These are phyloP conservation scores for Mucor irregularis DNA, from an alignment of 371 early-diverging fungal genomes.

Conservation along the genomic window DNA sequence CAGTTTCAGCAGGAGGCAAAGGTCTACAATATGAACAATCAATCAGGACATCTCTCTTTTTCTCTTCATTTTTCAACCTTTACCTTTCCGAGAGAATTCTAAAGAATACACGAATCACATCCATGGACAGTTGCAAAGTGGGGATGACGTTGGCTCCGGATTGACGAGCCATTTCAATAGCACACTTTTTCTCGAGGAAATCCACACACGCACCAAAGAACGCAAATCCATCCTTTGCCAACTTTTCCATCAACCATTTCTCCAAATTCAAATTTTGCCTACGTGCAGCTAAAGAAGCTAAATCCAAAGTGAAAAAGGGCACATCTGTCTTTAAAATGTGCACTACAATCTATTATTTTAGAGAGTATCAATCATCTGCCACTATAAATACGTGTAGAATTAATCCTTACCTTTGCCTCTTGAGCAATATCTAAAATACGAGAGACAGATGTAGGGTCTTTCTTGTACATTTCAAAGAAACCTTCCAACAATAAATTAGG, in stretches of 20 bases:
- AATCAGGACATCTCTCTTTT: neutral
- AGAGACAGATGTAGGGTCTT: conserved; percentile 69
- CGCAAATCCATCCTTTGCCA: conserved; percentile 60
- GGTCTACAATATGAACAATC: conserved; percentile 15
- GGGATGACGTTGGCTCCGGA: conserved; percentile 33
- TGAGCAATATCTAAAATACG: conserved; percentile 83
- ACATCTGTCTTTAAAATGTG: conserved; percentile 70
- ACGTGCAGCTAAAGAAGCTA: conserved; percentile 82
- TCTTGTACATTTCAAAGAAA: conserved; percentile 73
- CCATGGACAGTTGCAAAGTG: conserved; percentile 62
- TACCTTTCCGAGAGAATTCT: conserved; percentile 65
- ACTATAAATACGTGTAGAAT: too few relatives aligned
- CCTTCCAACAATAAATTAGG: conserved; percentile 64
- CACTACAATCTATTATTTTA: conserved; percentile 63
- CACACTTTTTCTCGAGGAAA: conserved; percentile 73
- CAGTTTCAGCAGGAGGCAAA: conserved; percentile 33
- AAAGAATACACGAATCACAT: conserved; percentile 72
- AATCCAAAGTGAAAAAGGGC: conserved; percentile 74
- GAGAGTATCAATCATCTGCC: neutral
- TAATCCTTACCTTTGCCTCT: conserved; percentile 74
- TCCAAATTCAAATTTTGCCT: conserved; percentile 82
- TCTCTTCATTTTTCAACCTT: neutral
- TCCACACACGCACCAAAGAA: conserved; percentile 77
- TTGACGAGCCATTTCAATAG: conserved; percentile 47
- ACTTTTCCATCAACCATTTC: conserved; percentile 80